Evolutionary conservation across 495 filamentous ascomycete genomes (phyloP).

Genomic region (Hyaloscypha bicolor): DNA sequence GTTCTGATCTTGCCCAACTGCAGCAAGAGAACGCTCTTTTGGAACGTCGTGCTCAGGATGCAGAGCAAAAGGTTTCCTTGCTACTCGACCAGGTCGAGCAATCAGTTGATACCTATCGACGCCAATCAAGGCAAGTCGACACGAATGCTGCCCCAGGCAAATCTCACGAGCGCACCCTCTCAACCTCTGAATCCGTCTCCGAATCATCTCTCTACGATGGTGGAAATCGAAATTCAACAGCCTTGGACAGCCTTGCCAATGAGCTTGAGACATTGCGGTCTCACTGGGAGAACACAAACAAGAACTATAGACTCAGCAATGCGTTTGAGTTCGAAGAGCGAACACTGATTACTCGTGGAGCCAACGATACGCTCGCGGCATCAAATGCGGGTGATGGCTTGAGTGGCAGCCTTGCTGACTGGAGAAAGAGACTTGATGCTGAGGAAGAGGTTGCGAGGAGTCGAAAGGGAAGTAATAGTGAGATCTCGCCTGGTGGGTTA

Average conservation of each 20-base stretch:
- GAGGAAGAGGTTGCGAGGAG: constrained; percentile 46
- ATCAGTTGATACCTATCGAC: constrained; percentile 92
- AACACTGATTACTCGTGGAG: constrained; percentile 48
- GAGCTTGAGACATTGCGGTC: constrained; percentile 86
- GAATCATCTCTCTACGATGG: constrained; percentile 53
- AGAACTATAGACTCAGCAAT: constrained; percentile 86
- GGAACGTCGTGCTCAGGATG: constrained; percentile 81
- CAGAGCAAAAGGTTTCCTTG: constrained; percentile 89
- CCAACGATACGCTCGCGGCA: constrained; percentile 35
- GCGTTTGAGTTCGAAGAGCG: constrained; percentile 79
- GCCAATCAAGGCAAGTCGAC: constrained; percentile 64
- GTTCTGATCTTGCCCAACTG: constrained; percentile 75
- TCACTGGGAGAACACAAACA: constrained; percentile 95
- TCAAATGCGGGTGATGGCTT: constrained; percentile 48
- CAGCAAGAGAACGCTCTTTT: constrained; percentile 79
- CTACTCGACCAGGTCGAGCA: constrained; percentile 91
- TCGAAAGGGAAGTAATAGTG: constrained; percentile 22
- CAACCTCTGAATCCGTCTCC: constrained; percentile 44
- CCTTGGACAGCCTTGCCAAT: constrained; percentile 85
- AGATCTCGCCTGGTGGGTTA: not conserved
- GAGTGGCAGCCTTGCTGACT: constrained; percentile 72
- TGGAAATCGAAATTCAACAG: constrained; percentile 66
- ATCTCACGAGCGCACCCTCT: constrained; percentile 36
- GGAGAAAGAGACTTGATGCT: constrained; percentile 72
- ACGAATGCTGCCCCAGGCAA: constrained; percentile 30